A percentile compares a stretch with the other conserved stretches of the same genome.
These are phyloP conservation scores for Xylaria acuta DNA, from an alignment of 495 filamentous ascomycete species.

Conservation along the genomic window DNA sequence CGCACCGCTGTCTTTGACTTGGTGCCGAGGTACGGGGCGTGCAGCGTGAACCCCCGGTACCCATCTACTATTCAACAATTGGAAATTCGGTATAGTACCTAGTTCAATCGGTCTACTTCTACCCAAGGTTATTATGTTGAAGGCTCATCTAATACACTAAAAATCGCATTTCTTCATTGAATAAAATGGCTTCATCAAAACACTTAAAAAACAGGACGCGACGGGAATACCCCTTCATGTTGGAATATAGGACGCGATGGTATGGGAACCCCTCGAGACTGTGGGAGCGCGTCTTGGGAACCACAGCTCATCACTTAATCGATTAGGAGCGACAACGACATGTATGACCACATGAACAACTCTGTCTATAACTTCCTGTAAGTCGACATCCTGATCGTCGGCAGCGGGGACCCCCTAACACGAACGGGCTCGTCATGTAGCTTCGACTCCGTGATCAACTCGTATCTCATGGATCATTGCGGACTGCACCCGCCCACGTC, in stretches of 20 bases:
- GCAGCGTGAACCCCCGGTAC: neutral
- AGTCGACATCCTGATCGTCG: constrained; percentile 22
- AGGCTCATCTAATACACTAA: neutral
- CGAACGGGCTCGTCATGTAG: constrained; percentile 29
- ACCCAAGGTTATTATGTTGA: neutral
- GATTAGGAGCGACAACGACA: constrained; percentile 88
- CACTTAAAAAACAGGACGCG: constrained; percentile 68
- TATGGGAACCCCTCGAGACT: constrained; percentile 42
- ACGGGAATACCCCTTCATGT: constrained; percentile 77
- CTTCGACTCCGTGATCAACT: constrained; percentile 88
- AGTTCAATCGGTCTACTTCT: neutral
- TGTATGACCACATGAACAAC: constrained; percentile 91
- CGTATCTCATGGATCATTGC: constrained; percentile 84
- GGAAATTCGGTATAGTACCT: too few species aligned
- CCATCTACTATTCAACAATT: too few species aligned
- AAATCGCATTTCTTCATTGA: neutral
- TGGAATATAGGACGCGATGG: constrained; percentile 92
- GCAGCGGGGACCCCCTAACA: neutral
- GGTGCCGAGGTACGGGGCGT: neutral
- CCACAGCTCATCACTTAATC: constrained; percentile 3
- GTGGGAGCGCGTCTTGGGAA: constrained; percentile 6
- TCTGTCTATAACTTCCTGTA: constrained; percentile 79
- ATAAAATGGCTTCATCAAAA: constrained; percentile 42
- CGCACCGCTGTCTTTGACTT: too few species aligned
- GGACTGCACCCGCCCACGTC: constrained; percentile 72